Evolutionary conservation across 768 basidiomycete genomes (phyloP), one percentile per base, ranked within the genome.

Genomic region (Tylopilus felleus): DNA sequence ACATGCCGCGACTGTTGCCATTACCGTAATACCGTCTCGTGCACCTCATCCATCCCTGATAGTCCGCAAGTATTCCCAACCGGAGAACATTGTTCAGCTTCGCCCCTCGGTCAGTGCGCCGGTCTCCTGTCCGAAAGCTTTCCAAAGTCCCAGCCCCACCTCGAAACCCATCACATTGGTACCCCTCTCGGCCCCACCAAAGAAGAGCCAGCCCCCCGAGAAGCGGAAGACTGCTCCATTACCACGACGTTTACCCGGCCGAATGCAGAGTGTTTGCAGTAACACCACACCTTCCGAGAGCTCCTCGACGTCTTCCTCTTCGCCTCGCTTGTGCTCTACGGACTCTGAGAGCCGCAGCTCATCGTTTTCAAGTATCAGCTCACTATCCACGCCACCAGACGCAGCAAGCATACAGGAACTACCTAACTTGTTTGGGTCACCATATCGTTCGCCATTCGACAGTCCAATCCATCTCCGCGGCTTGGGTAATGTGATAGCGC

Each of bases 11-110:
- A 62, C 54, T 5, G 40, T 23, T 14, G 60, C 63, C 1, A 55
- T 64, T 8, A 64, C 64, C 27, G 49, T 62, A 16, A 31, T 49
- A 51, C 60, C 51, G 1, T 44, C 53, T 19, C 28, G 33, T 25
- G 63, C 63, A 22, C 63, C 63, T 19, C 63, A 65, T 23, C 57
- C 63, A 5, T 56, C 60, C 1, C 5, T 51, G 12, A 23, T 64
- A 14, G 21, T 40, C 2, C 1, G n/a, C 49, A n/a, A 22, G 21
- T 48, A 52, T 19, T 17, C 0, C 35, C 51, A 23, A 17, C 23
- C 52, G 7, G 31, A 12, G 13, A 29, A 8, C 1, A 28, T 23
- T 8, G 3, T 25, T 19, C 41, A 35, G 1, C 45, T 8, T 19
- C 19, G 5, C 2, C 39, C 55, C 16, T 27, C 47, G 4, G 21